Conservation (phyloP, 1,284 basidiomycete genomes). For the Megacollybia platyphylla region DNA sequence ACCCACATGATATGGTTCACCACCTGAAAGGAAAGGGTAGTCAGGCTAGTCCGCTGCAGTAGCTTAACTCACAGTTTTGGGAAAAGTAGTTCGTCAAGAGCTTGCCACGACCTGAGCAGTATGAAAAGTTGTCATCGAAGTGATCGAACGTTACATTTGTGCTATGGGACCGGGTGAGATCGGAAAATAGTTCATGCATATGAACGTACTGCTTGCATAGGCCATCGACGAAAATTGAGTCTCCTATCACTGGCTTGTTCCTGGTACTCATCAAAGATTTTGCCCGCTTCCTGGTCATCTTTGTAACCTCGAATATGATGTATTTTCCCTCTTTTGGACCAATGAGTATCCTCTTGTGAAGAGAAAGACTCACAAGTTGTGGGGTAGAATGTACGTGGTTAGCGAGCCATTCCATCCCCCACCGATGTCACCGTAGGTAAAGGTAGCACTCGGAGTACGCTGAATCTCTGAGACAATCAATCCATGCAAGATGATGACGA, state of each 20-base stretch:
- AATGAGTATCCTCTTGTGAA: not conserved
- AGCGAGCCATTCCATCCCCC: constrained; percentile 11
- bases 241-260: constrained; percentile 39
- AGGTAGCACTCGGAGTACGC: constrained; percentile 12
- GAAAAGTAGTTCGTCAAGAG: constrained; percentile 72
- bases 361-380: constrained; percentile 23
- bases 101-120: constrained; percentile 41
- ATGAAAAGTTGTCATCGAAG: constrained; percentile 4
- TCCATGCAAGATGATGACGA: not conserved
- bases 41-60: not conserved
- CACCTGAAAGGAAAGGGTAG: constrained; percentile 28
- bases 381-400: constrained; percentile 28
- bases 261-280: constrained; percentile 38
- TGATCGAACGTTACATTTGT: constrained; percentile 36
- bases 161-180: constrained; percentile 22
- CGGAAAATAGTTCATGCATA: not conserved
- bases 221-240: constrained; percentile 54
- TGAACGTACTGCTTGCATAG: constrained; percentile 43
- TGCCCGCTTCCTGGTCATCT: not conserved
- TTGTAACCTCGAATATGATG: constrained; percentile 33
- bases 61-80: constrained; percentile 50
- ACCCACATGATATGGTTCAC: constrained; percentile 56
- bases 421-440: constrained; percentile 16
- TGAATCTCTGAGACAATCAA: constrained; percentile 17
- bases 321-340: constrained; percentile 17